Evolutionary conservation across 371 early-diverging fungal genomes (phyloP), one percentile per base, ranked within the genome.

Genomic region (Mucor circinelloides): DNA sequence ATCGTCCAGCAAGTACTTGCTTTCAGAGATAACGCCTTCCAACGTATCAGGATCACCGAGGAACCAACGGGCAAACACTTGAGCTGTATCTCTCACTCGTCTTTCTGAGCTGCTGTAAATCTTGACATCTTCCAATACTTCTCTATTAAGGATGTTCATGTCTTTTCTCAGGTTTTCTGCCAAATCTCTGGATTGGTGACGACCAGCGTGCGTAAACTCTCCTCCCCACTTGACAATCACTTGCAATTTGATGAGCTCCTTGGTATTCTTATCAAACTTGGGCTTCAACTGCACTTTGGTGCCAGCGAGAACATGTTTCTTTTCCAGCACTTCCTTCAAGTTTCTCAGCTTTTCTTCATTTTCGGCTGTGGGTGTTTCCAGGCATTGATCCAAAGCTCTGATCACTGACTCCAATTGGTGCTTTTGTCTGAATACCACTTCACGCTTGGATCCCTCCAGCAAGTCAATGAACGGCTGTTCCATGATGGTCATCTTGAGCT

Each of bases 151-250:
- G 60, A 97, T 90, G 42, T 86, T 74, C 73, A 98, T 85, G 71
- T 97, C 97, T 66, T 95, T 96, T 66, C 96, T 87, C 73, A 97
- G 81, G 72, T 93, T 95, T 64, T 95, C 95, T 28, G 94, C 99
- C 59, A 98, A 75, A 75, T 98, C 98, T 63, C 90, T 85, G 6
- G 95, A 89, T 75, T 99, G 99, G 70, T 93, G 91, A 13, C 84
- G 84, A 12, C 97, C 98, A 3, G 97, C 97, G 72, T 99, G 99
- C 0, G 99, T 99, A 76, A 97, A 96, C 82, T 95, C 95, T 46
- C 97, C 99, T 40, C 96, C 97, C 99, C 98, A 98, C 72, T 98
- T 98, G 61, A 97, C 93, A 73, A 97, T 91, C 23, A 97, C 78
- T 79, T 96, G 95, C 9, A 94, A 75, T 65, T 94, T 94, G 36